Conservation (phyloP, 2,329 filamentous ascomycete species). For the Xylaria sp. region DNA sequence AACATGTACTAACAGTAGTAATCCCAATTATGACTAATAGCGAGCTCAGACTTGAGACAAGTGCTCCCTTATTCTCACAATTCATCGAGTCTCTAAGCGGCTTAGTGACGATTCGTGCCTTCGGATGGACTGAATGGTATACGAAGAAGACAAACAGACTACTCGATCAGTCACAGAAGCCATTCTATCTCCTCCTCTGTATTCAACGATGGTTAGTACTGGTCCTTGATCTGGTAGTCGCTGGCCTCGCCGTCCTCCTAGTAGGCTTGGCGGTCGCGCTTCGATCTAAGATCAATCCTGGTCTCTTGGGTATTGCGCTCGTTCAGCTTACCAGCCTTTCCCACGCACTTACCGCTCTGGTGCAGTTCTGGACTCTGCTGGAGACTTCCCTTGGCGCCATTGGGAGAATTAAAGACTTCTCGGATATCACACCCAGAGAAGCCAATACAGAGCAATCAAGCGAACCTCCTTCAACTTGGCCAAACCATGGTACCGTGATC, state of each 20-base stretch:
- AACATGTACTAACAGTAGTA: neutral
- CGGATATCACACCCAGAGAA: neutral
- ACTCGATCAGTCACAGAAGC: constrained; percentile 47
- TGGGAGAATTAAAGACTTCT: constrained; percentile 3
- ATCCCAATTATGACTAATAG: constrained; percentile 30
- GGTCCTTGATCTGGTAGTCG: constrained; percentile 2
- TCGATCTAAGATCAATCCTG: constrained; percentile 3
- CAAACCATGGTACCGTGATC: constrained; percentile 39
- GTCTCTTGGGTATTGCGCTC: constrained; percentile 9
- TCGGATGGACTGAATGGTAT: constrained; percentile 50
- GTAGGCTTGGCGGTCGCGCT: constrained; percentile 9
- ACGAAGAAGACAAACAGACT: constrained; percentile 31
- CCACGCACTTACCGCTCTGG: neutral
- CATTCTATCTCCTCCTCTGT: constrained; percentile 49
- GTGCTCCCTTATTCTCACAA: constrained; percentile 45
- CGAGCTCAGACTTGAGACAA: constrained; percentile 20
- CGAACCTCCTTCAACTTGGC: constrained; percentile 40
- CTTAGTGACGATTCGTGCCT: constrained; percentile 57
- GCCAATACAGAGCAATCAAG: neutral
- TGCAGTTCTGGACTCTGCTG: neutral
- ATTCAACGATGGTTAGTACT: constrained; percentile 49
- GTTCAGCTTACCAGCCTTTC: neutral
- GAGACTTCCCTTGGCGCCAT: constrained; percentile 19
- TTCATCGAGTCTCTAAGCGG: constrained; percentile 57
- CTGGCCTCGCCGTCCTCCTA: neutral